Percentiles rank a stretch among this genome's conserved stretches.
Evolutionary conservation across 495 filamentous ascomycete species (phyloP).

Genomic region (Neurospora sp.): DNA sequence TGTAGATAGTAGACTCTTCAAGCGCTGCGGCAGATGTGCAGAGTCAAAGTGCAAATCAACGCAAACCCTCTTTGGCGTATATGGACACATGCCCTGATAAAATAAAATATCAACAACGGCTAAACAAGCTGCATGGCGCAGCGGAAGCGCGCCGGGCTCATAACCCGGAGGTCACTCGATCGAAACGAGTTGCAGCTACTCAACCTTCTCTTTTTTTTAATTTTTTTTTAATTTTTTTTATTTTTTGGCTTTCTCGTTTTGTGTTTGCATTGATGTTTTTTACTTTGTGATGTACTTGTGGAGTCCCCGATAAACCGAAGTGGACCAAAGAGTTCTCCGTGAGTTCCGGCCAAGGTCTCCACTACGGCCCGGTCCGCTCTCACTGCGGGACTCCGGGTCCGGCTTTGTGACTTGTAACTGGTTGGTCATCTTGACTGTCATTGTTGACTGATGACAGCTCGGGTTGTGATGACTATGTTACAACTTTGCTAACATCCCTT

Average conservation of each 20-base stretch:
- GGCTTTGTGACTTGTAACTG: not conserved
- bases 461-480: not conserved
- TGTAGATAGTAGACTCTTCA: not conserved
- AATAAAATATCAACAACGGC: not conserved
- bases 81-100: not conserved
- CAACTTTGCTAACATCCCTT: not conserved
- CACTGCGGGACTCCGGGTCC: not conserved
- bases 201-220: conserved; percentile 1
- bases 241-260: not conserved
- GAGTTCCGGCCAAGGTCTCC: not conserved
- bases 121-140: conserved; percentile 15
- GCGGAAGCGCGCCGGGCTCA: conserved; percentile 22
- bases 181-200: conserved; percentile 18
- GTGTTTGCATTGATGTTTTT: not conserved
- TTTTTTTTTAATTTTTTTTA: too few relatives aligned
- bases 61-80: not conserved
- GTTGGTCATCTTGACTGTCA: not conserved
- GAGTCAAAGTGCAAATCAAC: not conserved
- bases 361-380: not conserved
- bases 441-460: not conserved
- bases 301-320: not conserved
- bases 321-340: not conserved
- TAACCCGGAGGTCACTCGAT: conserved; percentile 24
- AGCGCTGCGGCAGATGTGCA: not conserved
- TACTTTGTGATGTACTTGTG: not conserved